A percentile compares a stretch with the other conserved stretches of the same genome.
phyloP scores from a whole-genome alignment of 192 early-diverging fungal species.

The Mortierella antarctica region DNA sequence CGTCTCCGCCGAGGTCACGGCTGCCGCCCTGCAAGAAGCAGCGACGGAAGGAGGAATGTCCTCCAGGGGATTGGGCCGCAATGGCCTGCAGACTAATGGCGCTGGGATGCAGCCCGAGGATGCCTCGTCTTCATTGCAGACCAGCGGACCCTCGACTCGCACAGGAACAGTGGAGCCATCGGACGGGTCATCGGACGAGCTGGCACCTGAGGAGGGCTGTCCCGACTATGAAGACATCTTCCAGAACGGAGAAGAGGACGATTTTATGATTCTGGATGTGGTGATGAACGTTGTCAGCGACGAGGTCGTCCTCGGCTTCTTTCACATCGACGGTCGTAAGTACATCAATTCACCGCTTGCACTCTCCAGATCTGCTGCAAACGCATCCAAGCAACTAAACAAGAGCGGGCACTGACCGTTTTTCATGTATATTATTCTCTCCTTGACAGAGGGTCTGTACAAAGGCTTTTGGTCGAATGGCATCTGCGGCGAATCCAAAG shows the following conservation, averaged over 20 bases:
- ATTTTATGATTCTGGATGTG: conserved; percentile 56
- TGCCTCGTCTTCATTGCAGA: too few species aligned
- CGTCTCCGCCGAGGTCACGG: conserved; percentile 1
- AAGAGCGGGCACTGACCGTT: neutral
- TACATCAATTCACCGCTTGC: neutral
- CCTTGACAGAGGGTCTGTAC: conserved; percentile 41
- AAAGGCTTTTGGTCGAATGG: conserved; percentile 55
- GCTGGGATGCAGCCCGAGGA: neutral
- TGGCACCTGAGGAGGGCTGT: conserved; percentile 1
- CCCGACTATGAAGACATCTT: conserved; percentile 34
- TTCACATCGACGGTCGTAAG: conserved; percentile 58
- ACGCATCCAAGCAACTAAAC: too few species aligned
- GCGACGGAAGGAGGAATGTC: conserved; percentile 28
- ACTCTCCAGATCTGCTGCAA: neutral
- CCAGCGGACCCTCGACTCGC: neutral
- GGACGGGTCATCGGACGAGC: neutral
- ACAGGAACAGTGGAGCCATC: neutral
- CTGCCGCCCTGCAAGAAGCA: conserved; percentile 23
- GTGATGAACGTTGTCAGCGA: conserved; percentile 60
- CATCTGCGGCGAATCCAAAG: conserved; percentile 49
- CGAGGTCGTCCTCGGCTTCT: conserved; percentile 57
- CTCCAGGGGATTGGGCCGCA: conserved; percentile 26
- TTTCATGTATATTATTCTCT: neutral
- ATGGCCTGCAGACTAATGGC: neutral
- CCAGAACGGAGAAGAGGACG: conserved; percentile 38